Evolutionary conservation across 768 basidiomycete genomes (phyloP), one percentile per base, ranked within the genome.

Genomic region (Termitomyces heimii): DNA sequence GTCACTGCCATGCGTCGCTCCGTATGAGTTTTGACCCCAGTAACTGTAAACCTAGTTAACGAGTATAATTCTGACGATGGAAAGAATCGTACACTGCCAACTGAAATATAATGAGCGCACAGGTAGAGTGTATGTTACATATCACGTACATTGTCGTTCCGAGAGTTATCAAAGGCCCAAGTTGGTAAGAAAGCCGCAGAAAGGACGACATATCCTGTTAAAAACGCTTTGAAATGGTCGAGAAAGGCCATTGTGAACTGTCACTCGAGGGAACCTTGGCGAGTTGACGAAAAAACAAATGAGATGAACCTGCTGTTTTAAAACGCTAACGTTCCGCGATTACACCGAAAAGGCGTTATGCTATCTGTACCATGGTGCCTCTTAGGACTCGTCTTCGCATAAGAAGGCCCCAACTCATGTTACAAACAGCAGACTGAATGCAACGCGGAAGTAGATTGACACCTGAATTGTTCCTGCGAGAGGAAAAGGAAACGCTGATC

Each of bases 21-120:
- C 86, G 59, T 86, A 86, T 1, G 87, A 86, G 61, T 88, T 85
- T 67, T 89, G 85, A 55, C 87, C 88, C 82, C 83, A 88, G 66
- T 87, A 88, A 32, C 85, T 86, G 67, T 28, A 28, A 12, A 29
- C 16, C 29, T 34, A 42, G 54, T 57, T 54, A 40, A 48, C 28
- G 1, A 43, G 18, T n/a, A 28, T 4, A 16, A 24, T 24, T 39
- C 18, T 4, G 14, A 52, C 2, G 24, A 3, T 9, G 14, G 4
- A 4, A 20, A 40, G 5, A 4, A 7, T 28, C 76, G 65, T 70
- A 84, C 83, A 84, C 78, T 40, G 75, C 84, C 47, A 84, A 75
- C 84, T 85, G 32, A 10, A 35, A 39, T 51, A 29, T 12, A 46
- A 54, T 55, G 20, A 55, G 46, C 34, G 4, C n/a, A 28, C 43